phyloP scores from a whole-genome alignment of 2,329 filamentous ascomycete genomes.

The Diaporthe citri region DNA sequence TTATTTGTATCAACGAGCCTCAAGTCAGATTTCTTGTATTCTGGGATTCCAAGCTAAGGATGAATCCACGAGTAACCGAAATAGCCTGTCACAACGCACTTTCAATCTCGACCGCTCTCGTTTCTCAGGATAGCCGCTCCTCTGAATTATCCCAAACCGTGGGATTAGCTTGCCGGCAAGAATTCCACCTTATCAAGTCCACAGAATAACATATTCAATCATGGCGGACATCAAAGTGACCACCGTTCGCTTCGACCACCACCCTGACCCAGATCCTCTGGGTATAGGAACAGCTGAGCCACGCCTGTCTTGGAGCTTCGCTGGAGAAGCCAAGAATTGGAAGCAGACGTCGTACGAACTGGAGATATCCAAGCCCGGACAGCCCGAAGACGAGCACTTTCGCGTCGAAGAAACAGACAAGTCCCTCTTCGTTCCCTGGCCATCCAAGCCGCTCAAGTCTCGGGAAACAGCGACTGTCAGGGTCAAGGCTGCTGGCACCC shows the following conservation, averaged over 20 bases:
- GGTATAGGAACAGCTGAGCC: slow-evolving; percentile 32
- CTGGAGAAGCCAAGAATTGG: slow-evolving; percentile 24
- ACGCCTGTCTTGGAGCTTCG: slow-evolving; percentile 35
- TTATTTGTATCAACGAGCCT: background rate
- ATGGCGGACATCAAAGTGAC: background rate
- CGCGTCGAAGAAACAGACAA: background rate
- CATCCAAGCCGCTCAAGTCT: slow-evolving; percentile 9
- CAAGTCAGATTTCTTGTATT: background rate
- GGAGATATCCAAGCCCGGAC: background rate
- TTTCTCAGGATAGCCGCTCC: background rate
- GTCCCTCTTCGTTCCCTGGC: slow-evolving; percentile 32
- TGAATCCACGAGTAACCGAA: background rate
- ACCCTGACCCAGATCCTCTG: slow-evolving; percentile 32
- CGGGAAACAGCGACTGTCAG: slow-evolving; percentile 29
- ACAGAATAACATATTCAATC: background rate
- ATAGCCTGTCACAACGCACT: background rate
- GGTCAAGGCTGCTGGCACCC: background rate
- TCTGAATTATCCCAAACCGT: background rate
- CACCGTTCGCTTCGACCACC: slow-evolving; percentile 35
- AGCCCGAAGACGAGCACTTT: background rate
- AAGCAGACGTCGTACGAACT: slow-evolving; percentile 33
- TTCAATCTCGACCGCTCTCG: background rate
- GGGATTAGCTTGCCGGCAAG: no score
- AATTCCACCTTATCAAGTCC: background rate
- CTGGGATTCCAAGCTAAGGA: no score